These are phyloP conservation scores for Penicillium fimorum DNA, from an alignment of 495 filamentous ascomycete species.

Conservation along the genomic window DNA sequence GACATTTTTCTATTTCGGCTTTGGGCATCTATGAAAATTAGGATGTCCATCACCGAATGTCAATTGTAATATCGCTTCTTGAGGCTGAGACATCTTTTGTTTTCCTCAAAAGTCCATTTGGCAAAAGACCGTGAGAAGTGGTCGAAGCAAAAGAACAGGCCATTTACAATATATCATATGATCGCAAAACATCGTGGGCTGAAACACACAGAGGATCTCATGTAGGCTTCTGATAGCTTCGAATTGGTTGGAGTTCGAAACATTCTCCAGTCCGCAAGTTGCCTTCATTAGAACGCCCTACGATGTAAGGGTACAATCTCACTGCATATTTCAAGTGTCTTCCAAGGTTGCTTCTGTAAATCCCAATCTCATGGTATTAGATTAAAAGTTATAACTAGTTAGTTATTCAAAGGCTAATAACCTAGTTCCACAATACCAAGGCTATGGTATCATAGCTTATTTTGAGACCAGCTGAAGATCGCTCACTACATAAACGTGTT, in stretches of 20 bases:
- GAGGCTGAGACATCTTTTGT: not conserved
- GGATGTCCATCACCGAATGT: not conserved
- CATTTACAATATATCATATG: not conserved
- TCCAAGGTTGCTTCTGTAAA: not conserved
- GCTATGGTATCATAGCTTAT: not conserved
- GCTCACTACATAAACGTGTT: not conserved
- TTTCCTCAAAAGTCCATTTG: not conserved
- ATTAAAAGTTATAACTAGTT: not conserved
- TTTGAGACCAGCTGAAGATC: not conserved
- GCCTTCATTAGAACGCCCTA: not conserved
- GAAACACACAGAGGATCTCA: not conserved
- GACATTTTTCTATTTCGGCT: constrained; percentile 16
- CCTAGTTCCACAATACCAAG: not conserved
- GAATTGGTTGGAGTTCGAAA: not conserved
- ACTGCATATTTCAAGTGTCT: not conserved
- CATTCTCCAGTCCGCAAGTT: not conserved
- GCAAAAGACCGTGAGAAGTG: not conserved
- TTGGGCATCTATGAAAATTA: not conserved
- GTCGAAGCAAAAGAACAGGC: not conserved
- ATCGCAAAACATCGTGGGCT: not conserved
- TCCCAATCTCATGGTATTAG: not conserved
- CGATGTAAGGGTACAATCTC: not conserved
- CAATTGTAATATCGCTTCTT: not conserved
- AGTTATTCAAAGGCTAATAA: not conserved
- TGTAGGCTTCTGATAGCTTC: not conserved